Base-by-base conservation (phyloP, 176 grass and related monocot genomes). In the Carex cristatella region DNA sequence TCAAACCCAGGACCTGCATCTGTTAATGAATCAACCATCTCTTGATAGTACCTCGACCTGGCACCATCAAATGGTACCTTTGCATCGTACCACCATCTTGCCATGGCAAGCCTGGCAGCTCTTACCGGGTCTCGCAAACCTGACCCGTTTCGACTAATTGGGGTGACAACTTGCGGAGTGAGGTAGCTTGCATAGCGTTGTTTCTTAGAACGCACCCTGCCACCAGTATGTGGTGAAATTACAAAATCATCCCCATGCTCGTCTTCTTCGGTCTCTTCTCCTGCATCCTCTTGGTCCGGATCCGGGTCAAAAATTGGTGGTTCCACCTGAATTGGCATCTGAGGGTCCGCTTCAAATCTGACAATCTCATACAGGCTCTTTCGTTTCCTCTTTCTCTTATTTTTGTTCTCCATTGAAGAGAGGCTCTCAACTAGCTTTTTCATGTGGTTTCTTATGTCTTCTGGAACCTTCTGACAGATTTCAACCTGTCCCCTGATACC, bases 1-100 rank as follows among this genome's bases (percentile, higher is more conserved):
- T 88, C 69, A 61, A 85, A 91, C 10, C 89, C 79, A 62, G 79
- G 62, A 23, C 89, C 89, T 10, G 72, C 84, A 38, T 57, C 69
- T 76, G 63, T 61, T 71, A 91, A 53, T 76, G 84, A 69, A 86
- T 88, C 83, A 55, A 86, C 64, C 86, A 91, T 86, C 14, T 35
- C 40, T 13, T 86, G 69, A 10, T 87, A 90, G 54, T 86, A 91
- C 15, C 63, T 57, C 4, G 84, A 91, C 79, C 86, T 91, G 60
- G 73, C 84, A 55, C 13, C 80, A 84, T 79, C 86, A 65, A 90
- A 88, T 5, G 87, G 79, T 65, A 91, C 70, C 12, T 84, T 84
- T 5, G 64, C 69, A 71, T 91, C 86, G 49, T 86, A 88, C 84
- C 86, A 79, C 56, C 83, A 91, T 27, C 79, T 86, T 70, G 84